phyloP scores from a whole-genome alignment of 331 rosid species.

The Prunus yedoensis region DNA sequence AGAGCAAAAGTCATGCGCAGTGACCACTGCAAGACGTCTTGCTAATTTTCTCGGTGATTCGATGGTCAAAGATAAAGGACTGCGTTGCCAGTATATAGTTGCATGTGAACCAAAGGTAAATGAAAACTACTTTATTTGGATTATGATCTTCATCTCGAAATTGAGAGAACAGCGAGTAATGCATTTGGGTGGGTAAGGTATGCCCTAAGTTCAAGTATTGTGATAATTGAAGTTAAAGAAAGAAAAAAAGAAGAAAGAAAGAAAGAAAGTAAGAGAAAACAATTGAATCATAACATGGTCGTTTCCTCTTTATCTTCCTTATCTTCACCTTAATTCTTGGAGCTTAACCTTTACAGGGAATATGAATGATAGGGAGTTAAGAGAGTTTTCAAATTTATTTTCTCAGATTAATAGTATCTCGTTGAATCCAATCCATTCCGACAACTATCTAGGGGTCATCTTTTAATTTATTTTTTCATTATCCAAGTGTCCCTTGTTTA shows the following conservation, averaged over 20 bases:
- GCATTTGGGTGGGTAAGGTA: background rate
- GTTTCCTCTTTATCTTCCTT: background rate
- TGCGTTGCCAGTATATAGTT: constrained; percentile 90
- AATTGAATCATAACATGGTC: background rate
- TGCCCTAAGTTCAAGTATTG: background rate
- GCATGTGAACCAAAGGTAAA: constrained; percentile 96
- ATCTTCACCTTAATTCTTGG: background rate
- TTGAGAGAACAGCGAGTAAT: constrained; percentile 1
- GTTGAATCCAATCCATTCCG: constrained; percentile 3
- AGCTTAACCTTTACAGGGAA: background rate
- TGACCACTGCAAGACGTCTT: constrained; percentile 95
- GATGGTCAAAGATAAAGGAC: constrained; percentile 98
- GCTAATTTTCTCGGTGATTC: constrained; percentile 94
- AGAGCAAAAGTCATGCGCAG: constrained; percentile 89
- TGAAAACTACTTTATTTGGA: constrained; percentile 1
- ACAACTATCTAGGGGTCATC: background rate
- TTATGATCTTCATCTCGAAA: background rate
- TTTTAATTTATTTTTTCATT: background rate
- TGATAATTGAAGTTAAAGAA: background rate
- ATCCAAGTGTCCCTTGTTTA: background rate
- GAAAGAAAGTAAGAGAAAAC: background rate
- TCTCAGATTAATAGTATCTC: constrained; percentile 1
- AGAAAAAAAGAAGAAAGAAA: background rate
- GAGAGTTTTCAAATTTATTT: background rate
- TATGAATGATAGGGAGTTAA: constrained; percentile 1